These are phyloP conservation scores for Acephala macrosclerotiorum DNA, from an alignment of 2,329 filamentous ascomycete genomes.

Conservation along the genomic window DNA sequence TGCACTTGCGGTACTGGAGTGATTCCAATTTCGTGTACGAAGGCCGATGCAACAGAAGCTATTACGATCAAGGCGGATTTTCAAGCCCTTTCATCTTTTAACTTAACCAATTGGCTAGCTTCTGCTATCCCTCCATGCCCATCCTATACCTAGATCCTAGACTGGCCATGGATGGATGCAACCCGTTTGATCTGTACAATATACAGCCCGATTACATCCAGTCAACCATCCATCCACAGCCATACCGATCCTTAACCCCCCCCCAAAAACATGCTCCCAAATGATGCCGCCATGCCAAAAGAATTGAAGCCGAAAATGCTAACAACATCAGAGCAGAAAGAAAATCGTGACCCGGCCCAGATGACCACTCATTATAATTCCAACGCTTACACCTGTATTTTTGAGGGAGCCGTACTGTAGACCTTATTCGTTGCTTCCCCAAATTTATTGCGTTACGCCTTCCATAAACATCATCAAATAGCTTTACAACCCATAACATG, in stretches of 20 bases:
- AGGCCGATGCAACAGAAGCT: not conserved
- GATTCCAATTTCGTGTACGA: not conserved
- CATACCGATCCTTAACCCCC: not conserved
- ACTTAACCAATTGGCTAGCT: not conserved
- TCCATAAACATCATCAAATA: not conserved
- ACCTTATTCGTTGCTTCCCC: not conserved
- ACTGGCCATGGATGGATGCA: not conserved
- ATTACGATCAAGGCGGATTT: not conserved
- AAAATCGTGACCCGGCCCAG: not conserved
- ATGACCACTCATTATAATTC: not conserved
- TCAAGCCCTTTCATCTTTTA: not conserved
- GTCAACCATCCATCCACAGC: not conserved
- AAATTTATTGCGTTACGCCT: not conserved
- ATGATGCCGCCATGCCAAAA: conserved; percentile 4
- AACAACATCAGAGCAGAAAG: not conserved
- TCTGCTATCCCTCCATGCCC: not conserved
- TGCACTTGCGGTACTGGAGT: not conserved
- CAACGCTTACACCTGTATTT: not conserved
- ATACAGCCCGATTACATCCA: conserved; percentile 3
- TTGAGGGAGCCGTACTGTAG: not conserved
- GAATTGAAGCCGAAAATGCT: not conserved
- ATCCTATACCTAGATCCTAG: not conserved
- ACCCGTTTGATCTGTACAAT: not conserved
- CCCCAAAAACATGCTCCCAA: not conserved
- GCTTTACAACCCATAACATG: not conserved